A percentile compares a stretch with the other conserved stretches of the same genome.
These are phyloP conservation scores for Microbotryum saponariae DNA, from an alignment of 1,284 basidiomycete species.

Conservation along the genomic window DNA sequence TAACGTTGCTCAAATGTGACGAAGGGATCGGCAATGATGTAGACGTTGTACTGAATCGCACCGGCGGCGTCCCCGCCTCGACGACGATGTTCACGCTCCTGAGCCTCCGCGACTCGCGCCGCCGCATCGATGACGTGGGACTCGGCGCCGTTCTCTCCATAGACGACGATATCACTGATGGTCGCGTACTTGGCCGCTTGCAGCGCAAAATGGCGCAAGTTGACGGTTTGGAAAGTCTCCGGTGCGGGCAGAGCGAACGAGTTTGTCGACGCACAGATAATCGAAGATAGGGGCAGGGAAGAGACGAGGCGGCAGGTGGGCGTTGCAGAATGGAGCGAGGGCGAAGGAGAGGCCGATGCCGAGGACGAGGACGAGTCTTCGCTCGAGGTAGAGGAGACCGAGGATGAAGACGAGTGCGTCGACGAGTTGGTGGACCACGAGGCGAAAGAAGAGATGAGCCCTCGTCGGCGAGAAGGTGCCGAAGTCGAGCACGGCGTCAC, in stretches of 20 bases:
- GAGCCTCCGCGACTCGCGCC: conserved; percentile 48
- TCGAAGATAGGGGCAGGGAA: conserved; percentile 34
- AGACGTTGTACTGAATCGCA: conserved; percentile 73
- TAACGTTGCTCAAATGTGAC: conserved; percentile 46
- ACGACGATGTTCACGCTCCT: conserved; percentile 43
- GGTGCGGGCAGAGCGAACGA: conserved; percentile 61
- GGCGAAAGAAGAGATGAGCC: conserved; percentile 21
- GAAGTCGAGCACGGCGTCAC: not conserved
- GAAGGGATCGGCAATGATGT: conserved; percentile 61
- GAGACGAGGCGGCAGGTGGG: conserved; percentile 23
- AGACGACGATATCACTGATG: conserved; percentile 79
- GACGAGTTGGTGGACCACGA: conserved; percentile 13
- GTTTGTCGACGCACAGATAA: conserved; percentile 44
- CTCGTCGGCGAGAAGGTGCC: conserved; percentile 13
- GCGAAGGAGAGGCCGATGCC: conserved; percentile 6
- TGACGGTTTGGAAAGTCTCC: conserved; percentile 47
- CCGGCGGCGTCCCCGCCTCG: conserved; percentile 35
- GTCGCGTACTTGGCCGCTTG: conserved; percentile 69
- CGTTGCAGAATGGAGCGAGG: conserved; percentile 3
- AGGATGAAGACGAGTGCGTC: conserved; percentile 10
- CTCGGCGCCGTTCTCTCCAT: conserved; percentile 56
- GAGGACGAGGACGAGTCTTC: conserved; percentile 17
- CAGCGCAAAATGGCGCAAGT: conserved; percentile 37
- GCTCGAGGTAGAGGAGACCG: conserved; percentile 8
- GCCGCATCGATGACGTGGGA: conserved; percentile 47